Evolutionary conservation across 768 basidiomycete species (phyloP).

Genomic region (Lentinus tigrinus): DNA sequence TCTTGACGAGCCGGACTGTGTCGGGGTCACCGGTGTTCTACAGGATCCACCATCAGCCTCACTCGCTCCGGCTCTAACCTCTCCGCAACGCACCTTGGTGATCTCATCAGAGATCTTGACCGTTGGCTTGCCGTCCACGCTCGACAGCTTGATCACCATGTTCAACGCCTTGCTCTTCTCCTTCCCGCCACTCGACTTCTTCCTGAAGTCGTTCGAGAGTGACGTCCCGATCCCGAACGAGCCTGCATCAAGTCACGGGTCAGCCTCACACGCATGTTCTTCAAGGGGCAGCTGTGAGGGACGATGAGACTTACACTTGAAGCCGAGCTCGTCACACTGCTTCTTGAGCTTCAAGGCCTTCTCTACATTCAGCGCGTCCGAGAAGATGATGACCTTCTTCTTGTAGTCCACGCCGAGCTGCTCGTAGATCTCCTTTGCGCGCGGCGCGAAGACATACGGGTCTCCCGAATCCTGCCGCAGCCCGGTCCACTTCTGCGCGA

Average conservation of each 20-base stretch:
- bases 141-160: constrained; percentile 91
- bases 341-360: constrained; percentile 67
- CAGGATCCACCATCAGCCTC: too few species aligned
- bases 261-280: neutral
- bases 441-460: constrained; percentile 75
- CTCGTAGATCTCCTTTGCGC: constrained; percentile 71
- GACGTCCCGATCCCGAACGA: constrained; percentile 94
- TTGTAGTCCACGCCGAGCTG: constrained; percentile 64
- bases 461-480: constrained; percentile 95
- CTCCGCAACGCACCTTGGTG: constrained; percentile 55
- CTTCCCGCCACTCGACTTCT: constrained; percentile 39
- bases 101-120: constrained; percentile 95
- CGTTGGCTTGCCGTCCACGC: constrained; percentile 71
- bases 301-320: constrained; percentile 60
- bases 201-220: constrained; percentile 84
- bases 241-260: constrained; percentile 41
- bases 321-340: constrained; percentile 72
- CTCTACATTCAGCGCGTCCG: constrained; percentile 75
- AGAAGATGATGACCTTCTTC: constrained; percentile 77
- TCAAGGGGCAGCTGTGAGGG: too few species aligned
- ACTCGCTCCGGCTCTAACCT: neutral
- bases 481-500: constrained; percentile 73
- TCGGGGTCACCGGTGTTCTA: constrained; percentile 53
- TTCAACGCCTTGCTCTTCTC: constrained; percentile 82
- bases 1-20: constrained; percentile 52